These are phyloP conservation scores for Sporothrix schenckii DNA, from an alignment of 2,329 filamentous ascomycete species.

Conservation along the genomic window DNA sequence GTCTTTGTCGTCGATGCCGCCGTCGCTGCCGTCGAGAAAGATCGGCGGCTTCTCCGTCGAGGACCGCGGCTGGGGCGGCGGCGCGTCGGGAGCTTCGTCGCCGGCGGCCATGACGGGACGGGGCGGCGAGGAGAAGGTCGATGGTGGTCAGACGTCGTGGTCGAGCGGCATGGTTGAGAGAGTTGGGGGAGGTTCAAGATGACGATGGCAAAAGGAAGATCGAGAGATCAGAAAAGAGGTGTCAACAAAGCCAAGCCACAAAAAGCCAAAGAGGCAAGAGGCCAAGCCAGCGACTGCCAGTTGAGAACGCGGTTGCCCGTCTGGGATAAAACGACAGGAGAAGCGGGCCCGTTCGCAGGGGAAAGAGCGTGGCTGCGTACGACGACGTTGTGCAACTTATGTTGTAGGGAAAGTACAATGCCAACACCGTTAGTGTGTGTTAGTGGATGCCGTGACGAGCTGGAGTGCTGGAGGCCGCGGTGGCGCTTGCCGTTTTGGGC, in stretches of 20 bases:
- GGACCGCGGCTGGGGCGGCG: slow-evolving; percentile 35
- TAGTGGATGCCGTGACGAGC: slow-evolving; percentile 4
- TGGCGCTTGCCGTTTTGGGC: slow-evolving; percentile 31
- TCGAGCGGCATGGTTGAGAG: slow-evolving; percentile 4
- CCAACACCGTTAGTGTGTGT: not conserved
- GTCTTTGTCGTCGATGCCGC: not conserved
- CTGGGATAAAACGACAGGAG: slow-evolving; percentile 19
- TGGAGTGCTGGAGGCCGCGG: slow-evolving; percentile 22
- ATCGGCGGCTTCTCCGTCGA: slow-evolving; percentile 45
- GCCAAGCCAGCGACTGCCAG: not conserved
- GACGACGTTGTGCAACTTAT: not conserved
- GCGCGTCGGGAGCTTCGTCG: slow-evolving; percentile 32
- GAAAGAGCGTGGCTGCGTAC: slow-evolving; percentile 21
- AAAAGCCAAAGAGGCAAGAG: not conserved
- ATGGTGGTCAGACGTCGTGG: not conserved
- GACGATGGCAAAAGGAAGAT: not conserved
- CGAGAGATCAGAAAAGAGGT: not conserved
- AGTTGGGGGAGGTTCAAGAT: not conserved
- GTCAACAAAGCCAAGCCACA: slow-evolving; percentile 5
- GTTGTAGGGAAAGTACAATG: slow-evolving; percentile 1
- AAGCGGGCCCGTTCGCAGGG: slow-evolving; percentile 28
- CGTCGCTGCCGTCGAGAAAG: slow-evolving; percentile 35
- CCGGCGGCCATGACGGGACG: slow-evolving; percentile 36
- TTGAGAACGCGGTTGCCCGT: slow-evolving; percentile 28
- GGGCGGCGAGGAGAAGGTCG: not conserved